Conservation (phyloP, 2,329 filamentous ascomycete species). For the Fusarium circinatum region DNA sequence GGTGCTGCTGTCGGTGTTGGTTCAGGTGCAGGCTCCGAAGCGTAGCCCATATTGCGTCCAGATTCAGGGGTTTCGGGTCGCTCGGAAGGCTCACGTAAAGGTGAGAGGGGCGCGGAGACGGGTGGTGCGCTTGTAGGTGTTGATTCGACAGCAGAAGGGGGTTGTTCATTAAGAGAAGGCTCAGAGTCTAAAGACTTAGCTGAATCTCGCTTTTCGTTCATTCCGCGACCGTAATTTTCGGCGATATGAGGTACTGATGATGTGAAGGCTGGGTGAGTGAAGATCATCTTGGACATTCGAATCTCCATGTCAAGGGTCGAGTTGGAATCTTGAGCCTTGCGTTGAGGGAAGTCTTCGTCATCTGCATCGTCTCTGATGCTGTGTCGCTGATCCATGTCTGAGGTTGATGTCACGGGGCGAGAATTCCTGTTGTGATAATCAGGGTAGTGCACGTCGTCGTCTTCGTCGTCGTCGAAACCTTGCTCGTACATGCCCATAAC, state of each 20-base stretch:
- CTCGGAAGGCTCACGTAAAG: constrained; percentile 14
- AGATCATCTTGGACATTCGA: constrained; percentile 54
- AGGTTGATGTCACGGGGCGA: constrained; percentile 51
- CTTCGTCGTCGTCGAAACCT: constrained; percentile 63
- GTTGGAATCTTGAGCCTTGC: constrained; percentile 30
- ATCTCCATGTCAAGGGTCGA: constrained; percentile 53
- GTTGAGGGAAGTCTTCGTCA: constrained; percentile 34
- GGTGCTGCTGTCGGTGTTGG: constrained; percentile 36
- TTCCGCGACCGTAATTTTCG: constrained; percentile 43
- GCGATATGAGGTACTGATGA: constrained; percentile 53
- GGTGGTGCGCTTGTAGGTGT: constrained; percentile 10
- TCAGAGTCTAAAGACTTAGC: constrained; percentile 58
- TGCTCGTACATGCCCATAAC: constrained; percentile 77
- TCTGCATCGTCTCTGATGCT: constrained; percentile 20
- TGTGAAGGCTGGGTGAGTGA: constrained; percentile 52
- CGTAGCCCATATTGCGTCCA: constrained; percentile 12
- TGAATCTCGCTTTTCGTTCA: constrained; percentile 60
- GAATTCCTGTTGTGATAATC: constrained; percentile 18
- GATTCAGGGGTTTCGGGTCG: constrained; percentile 31
- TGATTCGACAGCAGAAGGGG: constrained; percentile 20
- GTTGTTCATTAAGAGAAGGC: constrained; percentile 43
- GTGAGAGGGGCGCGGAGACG: constrained; percentile 29
- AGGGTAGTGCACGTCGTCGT: constrained; percentile 51
- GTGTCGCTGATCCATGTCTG: constrained; percentile 44
- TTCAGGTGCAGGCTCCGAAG: constrained; percentile 21